These are phyloP conservation scores for Hyparrhenia diplandra DNA, from an alignment of 176 grass and related monocot species.

Conservation along the genomic window DNA sequence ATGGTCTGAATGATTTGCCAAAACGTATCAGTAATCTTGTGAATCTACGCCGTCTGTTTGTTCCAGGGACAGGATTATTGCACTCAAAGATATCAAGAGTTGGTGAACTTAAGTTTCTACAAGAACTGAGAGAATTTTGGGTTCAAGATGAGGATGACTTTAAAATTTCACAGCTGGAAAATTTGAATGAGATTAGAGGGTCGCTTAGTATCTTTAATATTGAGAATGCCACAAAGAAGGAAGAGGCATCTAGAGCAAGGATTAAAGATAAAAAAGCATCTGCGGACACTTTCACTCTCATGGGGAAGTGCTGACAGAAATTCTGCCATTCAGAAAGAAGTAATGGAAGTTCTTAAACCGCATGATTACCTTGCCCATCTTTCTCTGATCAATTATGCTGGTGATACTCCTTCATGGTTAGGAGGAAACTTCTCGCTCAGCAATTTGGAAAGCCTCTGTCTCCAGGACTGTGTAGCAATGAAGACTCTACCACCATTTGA, in stretches of 20 bases:
- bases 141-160: not conserved
- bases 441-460: constrained; percentile 12
- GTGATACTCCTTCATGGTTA: constrained; percentile 20
- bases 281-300: constrained; percentile 28
- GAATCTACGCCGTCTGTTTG: constrained; percentile 19
- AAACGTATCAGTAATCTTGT: constrained; percentile 19
- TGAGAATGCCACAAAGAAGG: constrained; percentile 17
- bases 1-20: constrained; percentile 17
- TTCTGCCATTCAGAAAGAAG: not conserved
- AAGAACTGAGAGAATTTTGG: constrained; percentile 39
- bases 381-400: not conserved
- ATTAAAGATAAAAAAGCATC: constrained; percentile 37
- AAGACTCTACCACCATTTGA: constrained; percentile 16
- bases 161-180: constrained; percentile 32
- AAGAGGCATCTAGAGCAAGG: constrained; percentile 23
- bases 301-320: not conserved
- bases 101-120: constrained; percentile 26
- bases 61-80: not conserved
- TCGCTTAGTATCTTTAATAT: constrained; percentile 30
- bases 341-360: constrained; percentile 34
- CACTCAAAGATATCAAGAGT: constrained; percentile 32
- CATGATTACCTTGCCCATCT: constrained; percentile 7
- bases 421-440: not conserved
- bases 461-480: constrained; percentile 6
- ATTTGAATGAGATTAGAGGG: constrained; percentile 29